Conservation (phyloP, 805 yeast genomes). For the Torulaspora franciscae region DNA sequence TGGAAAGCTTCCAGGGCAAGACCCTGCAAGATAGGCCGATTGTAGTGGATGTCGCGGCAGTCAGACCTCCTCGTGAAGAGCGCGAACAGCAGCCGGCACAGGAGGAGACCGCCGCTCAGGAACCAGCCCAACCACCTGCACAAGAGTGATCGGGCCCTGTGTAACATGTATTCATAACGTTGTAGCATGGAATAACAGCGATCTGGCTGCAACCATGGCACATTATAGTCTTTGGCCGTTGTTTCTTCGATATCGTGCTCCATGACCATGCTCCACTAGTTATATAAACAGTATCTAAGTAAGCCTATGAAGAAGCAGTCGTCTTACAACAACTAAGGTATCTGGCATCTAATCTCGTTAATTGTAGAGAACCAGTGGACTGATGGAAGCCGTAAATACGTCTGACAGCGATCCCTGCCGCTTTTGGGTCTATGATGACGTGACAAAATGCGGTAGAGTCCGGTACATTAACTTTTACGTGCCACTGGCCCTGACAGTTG, state of each 20-base stretch:
- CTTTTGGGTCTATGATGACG: slow-evolving; percentile 59
- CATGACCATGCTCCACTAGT: background rate
- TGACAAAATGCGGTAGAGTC: slow-evolving; percentile 49
- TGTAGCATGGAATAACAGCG: slow-evolving; percentile 4
- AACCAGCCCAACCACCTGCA: background rate
- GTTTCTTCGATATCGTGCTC: background rate
- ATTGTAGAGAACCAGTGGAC: background rate
- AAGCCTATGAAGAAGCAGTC: too few relatives aligned
- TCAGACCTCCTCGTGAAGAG: slow-evolving; percentile 32
- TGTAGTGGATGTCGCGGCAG: slow-evolving; percentile 65
- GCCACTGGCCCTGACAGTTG: slow-evolving; percentile 18
- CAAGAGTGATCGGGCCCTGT: slow-evolving; percentile 2
- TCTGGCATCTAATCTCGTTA: background rate
- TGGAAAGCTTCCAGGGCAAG: slow-evolving; percentile 62
- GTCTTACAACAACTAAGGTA: too few relatives aligned
- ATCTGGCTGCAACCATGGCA: background rate
- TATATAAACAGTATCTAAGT: background rate
- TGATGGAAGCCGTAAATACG: slow-evolving; percentile 7
- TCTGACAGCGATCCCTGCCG: slow-evolving; percentile 7
- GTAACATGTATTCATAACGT: slow-evolving; percentile 2
- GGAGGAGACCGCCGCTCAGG: background rate
- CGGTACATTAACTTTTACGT: slow-evolving; percentile 37
- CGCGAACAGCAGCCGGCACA: slow-evolving; percentile 17
- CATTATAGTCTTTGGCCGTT: background rate
- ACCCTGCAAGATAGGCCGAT: slow-evolving; percentile 61